Evolutionary conservation across 2,329 filamentous ascomycete genomes (phyloP).

Genomic region (Rhytidhysteron rufulum): DNA sequence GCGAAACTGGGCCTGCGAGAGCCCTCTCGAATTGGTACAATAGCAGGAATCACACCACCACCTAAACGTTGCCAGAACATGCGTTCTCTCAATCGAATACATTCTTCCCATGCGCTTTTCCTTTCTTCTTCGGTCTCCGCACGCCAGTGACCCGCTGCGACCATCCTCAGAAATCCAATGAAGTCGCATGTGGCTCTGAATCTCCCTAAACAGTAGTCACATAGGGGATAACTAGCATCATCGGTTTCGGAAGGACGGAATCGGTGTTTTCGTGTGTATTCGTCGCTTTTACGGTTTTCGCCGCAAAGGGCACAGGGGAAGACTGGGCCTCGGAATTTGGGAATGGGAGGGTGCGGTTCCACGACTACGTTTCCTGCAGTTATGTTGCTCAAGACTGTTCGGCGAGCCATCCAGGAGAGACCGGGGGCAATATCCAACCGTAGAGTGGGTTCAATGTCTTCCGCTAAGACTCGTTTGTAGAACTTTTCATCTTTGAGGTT

Average conservation of each 20-base stretch:
- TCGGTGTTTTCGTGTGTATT: conserved; percentile 74
- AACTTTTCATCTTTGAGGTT: conserved; percentile 87
- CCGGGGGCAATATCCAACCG: conserved; percentile 85
- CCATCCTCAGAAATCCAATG: conserved; percentile 82
- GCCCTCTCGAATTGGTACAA: conserved; percentile 31
- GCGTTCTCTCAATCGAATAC: conserved; percentile 79
- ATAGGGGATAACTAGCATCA: conserved; percentile 85
- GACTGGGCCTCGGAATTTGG: conserved; percentile 52
- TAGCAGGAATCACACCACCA: conserved; percentile 77
- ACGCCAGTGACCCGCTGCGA: conserved; percentile 89
- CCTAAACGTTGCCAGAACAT: conserved; percentile 98
- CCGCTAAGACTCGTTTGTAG: conserved; percentile 81
- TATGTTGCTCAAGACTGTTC: conserved; percentile 78
- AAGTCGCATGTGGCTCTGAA: conserved; percentile 90
- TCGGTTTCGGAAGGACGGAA: conserved; percentile 87
- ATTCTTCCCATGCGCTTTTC: conserved; percentile 90
- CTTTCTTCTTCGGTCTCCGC: conserved; percentile 80
- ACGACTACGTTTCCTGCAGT: conserved; percentile 83
- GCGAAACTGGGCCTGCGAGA: conserved; percentile 30
- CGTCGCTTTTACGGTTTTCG: conserved; percentile 67
- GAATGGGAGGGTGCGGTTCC: conserved; percentile 61
- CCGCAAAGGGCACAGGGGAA: conserved; percentile 85
- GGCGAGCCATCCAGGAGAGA: conserved; percentile 87
- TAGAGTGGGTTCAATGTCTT: conserved; percentile 93
- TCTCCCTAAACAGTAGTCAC: conserved; percentile 78